Base-by-base conservation (phyloP, 345 rosid species). In the Lenwebbia sp. region DNA sequence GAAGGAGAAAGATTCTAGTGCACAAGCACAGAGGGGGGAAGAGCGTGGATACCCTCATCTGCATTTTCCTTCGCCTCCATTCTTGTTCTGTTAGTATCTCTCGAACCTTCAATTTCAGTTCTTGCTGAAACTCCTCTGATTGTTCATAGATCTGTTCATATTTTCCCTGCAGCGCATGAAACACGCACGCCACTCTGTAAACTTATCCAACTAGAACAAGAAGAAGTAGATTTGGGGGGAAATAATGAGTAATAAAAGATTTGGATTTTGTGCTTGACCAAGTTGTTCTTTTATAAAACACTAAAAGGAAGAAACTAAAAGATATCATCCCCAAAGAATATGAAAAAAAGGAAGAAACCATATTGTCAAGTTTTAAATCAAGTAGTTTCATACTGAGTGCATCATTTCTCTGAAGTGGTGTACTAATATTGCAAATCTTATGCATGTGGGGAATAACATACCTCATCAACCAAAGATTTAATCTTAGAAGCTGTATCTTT, bases 51-150 rank as follows among this genome's bases (percentile, higher is more conserved):
- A 97, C 99, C 93, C 99, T 93, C 97, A 95, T 96, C 89, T 93
- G 95, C 99, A 97, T 97, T 91, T 97, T 97, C 89, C 99, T 94
- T 87, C 98, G 90, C 74, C 99, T 92, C 99, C 99, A 97, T 90
- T 96, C 99, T 90, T 96, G 99, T n/a, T 95, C 96, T 44, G 98
- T 97, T 86, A 97, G 91, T 90, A 96, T 90, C 91, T 96, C 98
- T 85, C 95, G 92, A 84, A 96, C 99, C 90, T 97, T 97, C 90
- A 93, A 86, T 89, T 91, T 94, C 56, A 97, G 95, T 90, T 97
- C 95, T 90, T 82, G 90, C 90, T 92, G 97, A 88, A 94, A 96
- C 91, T 92, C 98, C 60, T 92, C 96, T 49, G 99, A 94, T 84
- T 74, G 86, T 91, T 97, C 98, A 86, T 87, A 91, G 85, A 92